phyloP scores from a whole-genome alignment of 768 basidiomycete species.

The Macrolepiota fuliginosa region DNA sequence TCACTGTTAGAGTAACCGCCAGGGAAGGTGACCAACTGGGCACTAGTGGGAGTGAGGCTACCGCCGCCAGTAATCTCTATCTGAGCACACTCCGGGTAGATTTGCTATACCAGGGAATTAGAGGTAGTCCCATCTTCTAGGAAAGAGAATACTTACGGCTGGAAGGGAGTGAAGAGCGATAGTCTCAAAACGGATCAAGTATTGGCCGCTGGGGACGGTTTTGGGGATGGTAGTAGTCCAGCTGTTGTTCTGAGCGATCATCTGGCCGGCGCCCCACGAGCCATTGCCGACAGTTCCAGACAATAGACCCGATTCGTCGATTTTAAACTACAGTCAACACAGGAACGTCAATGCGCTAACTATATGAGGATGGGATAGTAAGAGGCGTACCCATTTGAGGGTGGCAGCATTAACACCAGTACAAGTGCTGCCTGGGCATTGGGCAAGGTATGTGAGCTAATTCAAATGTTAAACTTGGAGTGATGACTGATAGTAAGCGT shows the following conservation, averaged over 20 bases:
- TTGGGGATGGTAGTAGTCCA: slow-evolving; percentile 46
- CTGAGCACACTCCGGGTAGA: slow-evolving; percentile 64
- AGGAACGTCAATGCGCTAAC: neutral
- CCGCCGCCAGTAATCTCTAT: slow-evolving; percentile 41
- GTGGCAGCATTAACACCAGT: slow-evolving; percentile 34
- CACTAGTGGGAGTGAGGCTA: slow-evolving; percentile 33
- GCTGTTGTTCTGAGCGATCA: slow-evolving; percentile 42
- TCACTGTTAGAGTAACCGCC: slow-evolving; percentile 42
- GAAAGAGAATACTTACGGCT: slow-evolving; percentile 34
- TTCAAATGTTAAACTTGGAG: neutral
- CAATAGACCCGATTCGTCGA: slow-evolving; percentile 44
- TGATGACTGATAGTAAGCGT: neutral
- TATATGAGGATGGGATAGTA: neutral
- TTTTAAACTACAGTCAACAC: slow-evolving; percentile 40
- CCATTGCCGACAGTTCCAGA: slow-evolving; percentile 38
- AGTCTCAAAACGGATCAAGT: slow-evolving; percentile 49
- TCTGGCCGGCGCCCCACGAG: slow-evolving; percentile 40
- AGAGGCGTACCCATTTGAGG: slow-evolving; percentile 38
- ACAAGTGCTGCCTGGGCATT: slow-evolving; percentile 42
- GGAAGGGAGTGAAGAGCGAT: slow-evolving; percentile 50
- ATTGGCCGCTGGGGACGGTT: slow-evolving; percentile 40
- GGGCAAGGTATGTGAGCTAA: slow-evolving; percentile 43
- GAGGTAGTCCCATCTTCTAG: neutral
- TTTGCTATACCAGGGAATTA: slow-evolving; percentile 40
- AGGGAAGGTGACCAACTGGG: slow-evolving; percentile 48